Conservation (phyloP, 805 yeast genomes). For the Clavispora santaluciae region DNA sequence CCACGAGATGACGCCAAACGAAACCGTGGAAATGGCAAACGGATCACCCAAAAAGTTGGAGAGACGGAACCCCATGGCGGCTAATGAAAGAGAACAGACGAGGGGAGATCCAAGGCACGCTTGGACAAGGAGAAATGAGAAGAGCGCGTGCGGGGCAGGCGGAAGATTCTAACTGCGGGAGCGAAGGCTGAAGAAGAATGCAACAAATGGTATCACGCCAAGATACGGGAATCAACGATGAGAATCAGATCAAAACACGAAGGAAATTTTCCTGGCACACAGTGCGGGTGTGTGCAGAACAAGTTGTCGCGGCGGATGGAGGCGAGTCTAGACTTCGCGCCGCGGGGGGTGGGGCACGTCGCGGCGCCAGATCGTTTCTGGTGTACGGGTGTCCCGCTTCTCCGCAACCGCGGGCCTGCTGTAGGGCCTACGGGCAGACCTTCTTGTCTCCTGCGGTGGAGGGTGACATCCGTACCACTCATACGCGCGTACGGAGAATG, state of each 20-base stretch:
- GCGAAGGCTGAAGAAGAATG: not conserved
- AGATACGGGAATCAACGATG: not conserved
- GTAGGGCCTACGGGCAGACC: too few species aligned
- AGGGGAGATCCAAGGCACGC: not conserved
- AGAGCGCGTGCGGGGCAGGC: not conserved
- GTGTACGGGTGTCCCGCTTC: too few species aligned
- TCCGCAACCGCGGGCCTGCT: too few species aligned
- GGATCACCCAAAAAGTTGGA: conserved; percentile 74
- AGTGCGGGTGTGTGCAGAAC: not conserved
- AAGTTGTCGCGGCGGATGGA: not conserved
- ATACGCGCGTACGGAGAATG: too few species aligned
- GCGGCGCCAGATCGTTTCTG: too few species aligned
- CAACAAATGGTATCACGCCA: not conserved
- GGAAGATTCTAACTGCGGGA: not conserved
- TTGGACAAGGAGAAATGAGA: not conserved
- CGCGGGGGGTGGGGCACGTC: not conserved
- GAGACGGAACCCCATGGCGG: conserved; percentile 30
- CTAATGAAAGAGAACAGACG: not conserved
- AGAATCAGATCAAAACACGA: not conserved
- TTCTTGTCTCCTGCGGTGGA: too few species aligned
- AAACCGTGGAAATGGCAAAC: conserved; percentile 76
- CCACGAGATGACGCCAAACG: conserved; percentile 78
- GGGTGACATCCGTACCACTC: too few species aligned
- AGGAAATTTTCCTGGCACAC: not conserved
- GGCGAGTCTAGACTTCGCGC: not conserved